Percentiles rank a stretch among this genome's conserved stretches.
phyloP scores from a whole-genome alignment of 129 eudicot genomes.

The sunflower (Helianthus annuus) region HanXRQr2.0-SUNRISE NC_035433.2:110462497-110462996 shows the following conservation, averaged over 20 bases:
- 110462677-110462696: slow-evolving; percentile 70
- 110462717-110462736: slow-evolving; percentile 71
- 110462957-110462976: slow-evolving; percentile 2
- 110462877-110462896: slow-evolving; percentile 90
- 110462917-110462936: slow-evolving; percentile 60
- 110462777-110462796: not conserved
- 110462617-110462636: slow-evolving; percentile 30
- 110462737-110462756: not conserved
- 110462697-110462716: slow-evolving; percentile 86
- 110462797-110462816: slow-evolving; percentile 30
- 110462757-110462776: not conserved
- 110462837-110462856: slow-evolving; percentile 83
- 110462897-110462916: slow-evolving; percentile 78
- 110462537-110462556: not conserved
- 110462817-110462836: slow-evolving; percentile 89
- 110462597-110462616: not conserved
- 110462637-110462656: slow-evolving; percentile 85
- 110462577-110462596: not conserved
- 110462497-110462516: not conserved
- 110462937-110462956: slow-evolving; percentile 15
- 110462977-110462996: too few species aligned
- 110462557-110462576: not conserved
- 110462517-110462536: not conserved
- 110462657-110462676: slow-evolving; percentile 91
- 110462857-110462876: slow-evolving; percentile 87